phyloP scores from a whole-genome alignment of 2,329 filamentous ascomycete species.

The Fusarium goolgardi region DNA sequence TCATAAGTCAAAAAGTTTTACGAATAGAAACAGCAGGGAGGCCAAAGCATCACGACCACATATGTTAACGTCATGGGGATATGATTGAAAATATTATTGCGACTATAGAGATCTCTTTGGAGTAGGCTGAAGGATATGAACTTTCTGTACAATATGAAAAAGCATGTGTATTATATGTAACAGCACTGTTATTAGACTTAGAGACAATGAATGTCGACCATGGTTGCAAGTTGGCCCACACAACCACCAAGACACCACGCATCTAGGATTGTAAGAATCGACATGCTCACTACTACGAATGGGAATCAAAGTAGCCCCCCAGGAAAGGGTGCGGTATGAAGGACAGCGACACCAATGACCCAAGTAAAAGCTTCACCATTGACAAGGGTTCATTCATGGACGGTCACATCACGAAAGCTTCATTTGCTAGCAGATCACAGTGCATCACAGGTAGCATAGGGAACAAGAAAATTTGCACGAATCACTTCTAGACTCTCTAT shows the following conservation, averaged over 20 bases:
- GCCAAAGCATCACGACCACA: background rate
- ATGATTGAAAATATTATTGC: background rate
- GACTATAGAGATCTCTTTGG: background rate
- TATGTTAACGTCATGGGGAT: background rate
- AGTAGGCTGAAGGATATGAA: background rate
- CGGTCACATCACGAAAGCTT: background rate
- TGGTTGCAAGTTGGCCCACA: background rate
- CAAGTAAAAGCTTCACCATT: background rate
- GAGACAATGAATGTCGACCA: background rate
- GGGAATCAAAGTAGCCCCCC: background rate
- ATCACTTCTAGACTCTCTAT: slow-evolving; percentile 63
- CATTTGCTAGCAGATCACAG: slow-evolving; percentile 7
- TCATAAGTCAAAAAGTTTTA: background rate
- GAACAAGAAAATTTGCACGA: slow-evolving; percentile 43
- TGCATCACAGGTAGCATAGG: slow-evolving; percentile 5
- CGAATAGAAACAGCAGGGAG: background rate
- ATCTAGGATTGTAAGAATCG: background rate
- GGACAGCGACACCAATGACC: background rate
- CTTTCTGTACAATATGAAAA: background rate
- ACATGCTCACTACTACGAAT: background rate
- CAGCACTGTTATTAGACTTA: slow-evolving; percentile 14
- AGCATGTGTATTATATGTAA: slow-evolving; percentile 33
- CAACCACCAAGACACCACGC: background rate
- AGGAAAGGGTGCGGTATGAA: background rate
- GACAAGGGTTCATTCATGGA: background rate